These are phyloP conservation scores for Hibiscus trionum DNA, from an alignment of 345 rosid species.

Conservation along the genomic window DNA sequence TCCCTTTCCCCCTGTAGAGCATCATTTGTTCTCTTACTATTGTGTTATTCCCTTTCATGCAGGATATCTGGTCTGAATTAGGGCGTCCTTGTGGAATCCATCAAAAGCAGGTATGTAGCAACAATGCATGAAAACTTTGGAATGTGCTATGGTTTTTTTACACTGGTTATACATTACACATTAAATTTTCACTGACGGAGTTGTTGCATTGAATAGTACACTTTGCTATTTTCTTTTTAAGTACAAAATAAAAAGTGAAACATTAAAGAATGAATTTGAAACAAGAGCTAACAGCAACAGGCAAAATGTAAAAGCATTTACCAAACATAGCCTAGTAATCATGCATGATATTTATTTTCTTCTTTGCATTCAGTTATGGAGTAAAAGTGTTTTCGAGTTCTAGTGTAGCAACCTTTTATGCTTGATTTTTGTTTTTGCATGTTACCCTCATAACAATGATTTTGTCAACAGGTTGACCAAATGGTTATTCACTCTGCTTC, in stretches of 20 bases:
- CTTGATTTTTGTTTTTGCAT: neutral
- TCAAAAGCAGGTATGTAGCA: conserved; percentile 85
- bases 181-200: neutral
- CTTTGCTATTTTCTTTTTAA: no score
- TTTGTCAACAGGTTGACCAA: conserved; percentile 71
- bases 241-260: no score
- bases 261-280: no score
- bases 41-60: conserved; percentile 19
- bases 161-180: neutral
- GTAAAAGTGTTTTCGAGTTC: neutral
- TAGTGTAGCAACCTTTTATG: neutral
- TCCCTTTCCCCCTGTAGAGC: neutral
- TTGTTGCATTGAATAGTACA: neutral
- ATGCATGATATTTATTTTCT: neutral
- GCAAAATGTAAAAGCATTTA: no score
- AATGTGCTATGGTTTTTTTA: neutral
- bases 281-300: no score
- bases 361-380: neutral
- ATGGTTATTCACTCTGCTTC: conserved; percentile 94
- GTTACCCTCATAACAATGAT: conserved; percentile 3
- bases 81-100: conserved; percentile 98
- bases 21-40: neutral
- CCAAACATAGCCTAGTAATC: neutral
- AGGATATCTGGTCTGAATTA: conserved; percentile 97
- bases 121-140: neutral